Evolutionary conservation across 176 grass and related monocot genomes (phyloP).

Genomic region (Bromus sterilis): DNA sequence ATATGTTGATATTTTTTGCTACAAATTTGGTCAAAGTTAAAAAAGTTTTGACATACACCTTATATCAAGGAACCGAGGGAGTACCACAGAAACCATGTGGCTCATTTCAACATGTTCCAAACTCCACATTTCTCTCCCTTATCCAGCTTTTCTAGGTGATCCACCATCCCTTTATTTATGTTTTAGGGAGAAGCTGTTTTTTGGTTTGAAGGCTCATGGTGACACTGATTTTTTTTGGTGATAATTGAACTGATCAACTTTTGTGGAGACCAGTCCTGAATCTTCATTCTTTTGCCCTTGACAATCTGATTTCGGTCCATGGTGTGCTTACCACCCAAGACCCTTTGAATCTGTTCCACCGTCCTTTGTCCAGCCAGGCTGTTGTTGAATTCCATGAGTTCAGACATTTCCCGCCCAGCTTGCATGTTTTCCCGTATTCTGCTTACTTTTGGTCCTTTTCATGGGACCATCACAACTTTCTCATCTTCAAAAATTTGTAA

Average conservation of each 20-base stretch:
- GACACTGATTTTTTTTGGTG: background rate
- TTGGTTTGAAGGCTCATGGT: background rate
- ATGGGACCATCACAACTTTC: background rate
- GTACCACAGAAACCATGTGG: too few species aligned
- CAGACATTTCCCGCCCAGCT: background rate
- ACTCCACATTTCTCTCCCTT: background rate
- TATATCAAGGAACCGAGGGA: too few species aligned
- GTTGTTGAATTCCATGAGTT: background rate
- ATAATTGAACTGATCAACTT: background rate
- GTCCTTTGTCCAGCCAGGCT: background rate
- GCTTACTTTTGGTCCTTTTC: background rate
- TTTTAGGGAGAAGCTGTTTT: background rate
- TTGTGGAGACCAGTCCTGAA: background rate
- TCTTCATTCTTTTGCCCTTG: background rate
- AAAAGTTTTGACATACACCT: too few species aligned
- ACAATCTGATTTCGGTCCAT: background rate
- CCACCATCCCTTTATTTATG: background rate
- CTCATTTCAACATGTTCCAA: background rate
- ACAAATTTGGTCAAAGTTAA: too few species aligned
- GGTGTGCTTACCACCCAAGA: background rate
- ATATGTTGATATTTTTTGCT: too few species aligned
- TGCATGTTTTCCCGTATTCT: background rate
- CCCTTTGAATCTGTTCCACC: background rate
- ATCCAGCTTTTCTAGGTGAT: background rate
- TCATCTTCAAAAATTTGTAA: background rate